Evolutionary conservation across 306 rosid genomes (phyloP).

Genomic region (Castanea mollissima): DNA sequence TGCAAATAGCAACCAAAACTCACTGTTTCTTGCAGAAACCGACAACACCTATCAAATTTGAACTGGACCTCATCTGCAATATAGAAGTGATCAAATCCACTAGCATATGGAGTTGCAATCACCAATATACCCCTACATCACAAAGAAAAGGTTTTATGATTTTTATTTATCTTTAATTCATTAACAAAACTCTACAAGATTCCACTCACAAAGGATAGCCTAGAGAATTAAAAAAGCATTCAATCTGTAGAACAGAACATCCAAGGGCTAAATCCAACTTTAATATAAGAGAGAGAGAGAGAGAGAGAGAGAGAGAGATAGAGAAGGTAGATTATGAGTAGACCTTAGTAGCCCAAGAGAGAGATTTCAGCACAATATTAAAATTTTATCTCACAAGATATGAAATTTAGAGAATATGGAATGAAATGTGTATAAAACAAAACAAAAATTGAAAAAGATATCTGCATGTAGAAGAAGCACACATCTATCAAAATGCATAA

Average conservation of each 20-base stretch:
- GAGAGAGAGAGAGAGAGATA: background rate
- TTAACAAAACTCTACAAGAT: constrained; percentile 5
- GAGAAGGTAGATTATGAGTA: background rate
- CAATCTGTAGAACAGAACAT: background rate
- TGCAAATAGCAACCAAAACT: constrained; percentile 26
- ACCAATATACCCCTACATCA: constrained; percentile 71
- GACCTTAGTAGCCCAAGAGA: background rate
- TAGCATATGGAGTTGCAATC: constrained; percentile 97
- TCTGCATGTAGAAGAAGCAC: background rate
- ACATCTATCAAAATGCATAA: background rate
- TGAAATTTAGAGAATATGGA: background rate
- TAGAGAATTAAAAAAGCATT: background rate
- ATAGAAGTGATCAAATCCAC: constrained; percentile 97
- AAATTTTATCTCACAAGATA: background rate
- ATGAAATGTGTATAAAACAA: background rate
- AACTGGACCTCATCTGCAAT: constrained; percentile 96
- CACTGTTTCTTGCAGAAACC: constrained; percentile 62
- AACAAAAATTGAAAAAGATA: constrained; percentile 1
- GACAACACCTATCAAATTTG: constrained; percentile 88
- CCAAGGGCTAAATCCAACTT: constrained; percentile 12
- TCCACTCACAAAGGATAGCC: constrained; percentile 7
- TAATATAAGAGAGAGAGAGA: background rate
- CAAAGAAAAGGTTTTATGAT: constrained; percentile 16
- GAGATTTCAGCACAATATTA: background rate
- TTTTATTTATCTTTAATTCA: constrained; percentile 17